These are phyloP conservation scores for Sugiyamaella mastotermitis DNA, from an alignment of 805 yeast species.

Conservation along the genomic window DNA sequence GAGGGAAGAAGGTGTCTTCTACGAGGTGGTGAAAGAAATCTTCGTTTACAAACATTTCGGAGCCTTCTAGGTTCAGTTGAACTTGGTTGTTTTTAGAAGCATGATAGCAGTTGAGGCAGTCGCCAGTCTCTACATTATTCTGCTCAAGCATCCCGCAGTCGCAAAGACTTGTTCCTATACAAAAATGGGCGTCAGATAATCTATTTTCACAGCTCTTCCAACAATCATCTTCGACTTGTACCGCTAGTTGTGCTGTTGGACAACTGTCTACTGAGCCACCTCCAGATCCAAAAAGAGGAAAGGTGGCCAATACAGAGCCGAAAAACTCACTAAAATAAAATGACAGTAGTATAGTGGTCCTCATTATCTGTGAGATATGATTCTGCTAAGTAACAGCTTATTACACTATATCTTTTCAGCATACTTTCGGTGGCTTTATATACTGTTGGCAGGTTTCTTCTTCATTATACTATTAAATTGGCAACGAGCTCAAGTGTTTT, in stretches of 20 bases:
- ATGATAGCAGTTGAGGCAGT: conserved; percentile 18
- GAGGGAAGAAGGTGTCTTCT: conserved; percentile 17
- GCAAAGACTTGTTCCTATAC: conserved; percentile 14
- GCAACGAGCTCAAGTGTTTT: no score
- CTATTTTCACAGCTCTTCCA: conserved; percentile 17
- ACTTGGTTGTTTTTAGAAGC: conserved; percentile 11
- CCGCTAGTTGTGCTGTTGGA: conserved; percentile 1
- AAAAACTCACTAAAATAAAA: no score
- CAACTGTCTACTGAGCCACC: conserved; percentile 8
- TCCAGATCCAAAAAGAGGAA: conserved; percentile 5
- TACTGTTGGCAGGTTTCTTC: no score
- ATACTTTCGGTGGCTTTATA: no score
- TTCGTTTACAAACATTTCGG: conserved; percentile 11
- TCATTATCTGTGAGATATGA: no score
- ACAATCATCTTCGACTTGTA: conserved; percentile 10
- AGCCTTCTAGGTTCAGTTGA: conserved; percentile 13
- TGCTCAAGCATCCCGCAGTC: conserved; percentile 10
- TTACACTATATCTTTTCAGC: no score
- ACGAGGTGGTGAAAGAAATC: conserved; percentile 17
- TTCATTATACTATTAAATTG: no score
- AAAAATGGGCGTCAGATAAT: conserved; percentile 7
- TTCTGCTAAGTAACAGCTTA: no score
- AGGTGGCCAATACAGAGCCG: conserved; percentile 2
- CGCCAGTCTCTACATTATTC: conserved; percentile 10
- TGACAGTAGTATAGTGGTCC: no score